phyloP scores from a whole-genome alignment of 768 basidiomycete species.

The Amanita thiersii region DNA sequence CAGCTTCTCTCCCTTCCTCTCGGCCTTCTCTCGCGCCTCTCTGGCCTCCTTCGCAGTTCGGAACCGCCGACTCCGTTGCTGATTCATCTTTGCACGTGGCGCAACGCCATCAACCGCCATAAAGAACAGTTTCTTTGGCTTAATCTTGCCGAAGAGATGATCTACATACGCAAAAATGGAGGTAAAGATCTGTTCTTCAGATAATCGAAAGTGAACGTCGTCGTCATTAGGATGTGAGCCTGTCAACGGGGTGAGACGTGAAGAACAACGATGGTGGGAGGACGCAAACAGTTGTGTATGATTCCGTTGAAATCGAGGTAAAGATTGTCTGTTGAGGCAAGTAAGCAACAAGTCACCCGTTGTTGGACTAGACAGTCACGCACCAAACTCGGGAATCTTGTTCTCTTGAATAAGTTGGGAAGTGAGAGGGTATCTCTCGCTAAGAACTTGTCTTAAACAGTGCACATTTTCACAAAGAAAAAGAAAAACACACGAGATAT shows the following conservation, averaged over 20 bases:
- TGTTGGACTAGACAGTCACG: slow-evolving; percentile 15
- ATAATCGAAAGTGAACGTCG: slow-evolving; percentile 90
- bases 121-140: slow-evolving; percentile 95
- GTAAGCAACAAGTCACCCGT: slow-evolving; percentile 7
- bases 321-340: slow-evolving; percentile 55
- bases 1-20: slow-evolving; percentile 81
- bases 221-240: slow-evolving; percentile 96
- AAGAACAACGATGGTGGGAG: slow-evolving; percentile 1
- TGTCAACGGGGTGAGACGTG: slow-evolving; percentile 21
- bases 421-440: slow-evolving; percentile 96
- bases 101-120: slow-evolving; percentile 99
- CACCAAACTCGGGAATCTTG: slow-evolving; percentile 97
- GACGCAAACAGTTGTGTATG: slow-evolving; percentile 66
- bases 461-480: not conserved
- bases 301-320: slow-evolving; percentile 95
- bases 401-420: slow-evolving; percentile 98
- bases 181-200: slow-evolving; percentile 96
- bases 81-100: slow-evolving; percentile 98
- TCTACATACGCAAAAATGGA: slow-evolving; percentile 97
- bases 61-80: slow-evolving; percentile 91
- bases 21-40: slow-evolving; percentile 81
- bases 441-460: slow-evolving; percentile 20
- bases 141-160: slow-evolving; percentile 93
- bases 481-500: slow-evolving; percentile 66
- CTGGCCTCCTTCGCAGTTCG: slow-evolving; percentile 89